phyloP scores from a whole-genome alignment of 2,329 filamentous ascomycete genomes.

The Pestalotiopsis sp. region DNA sequence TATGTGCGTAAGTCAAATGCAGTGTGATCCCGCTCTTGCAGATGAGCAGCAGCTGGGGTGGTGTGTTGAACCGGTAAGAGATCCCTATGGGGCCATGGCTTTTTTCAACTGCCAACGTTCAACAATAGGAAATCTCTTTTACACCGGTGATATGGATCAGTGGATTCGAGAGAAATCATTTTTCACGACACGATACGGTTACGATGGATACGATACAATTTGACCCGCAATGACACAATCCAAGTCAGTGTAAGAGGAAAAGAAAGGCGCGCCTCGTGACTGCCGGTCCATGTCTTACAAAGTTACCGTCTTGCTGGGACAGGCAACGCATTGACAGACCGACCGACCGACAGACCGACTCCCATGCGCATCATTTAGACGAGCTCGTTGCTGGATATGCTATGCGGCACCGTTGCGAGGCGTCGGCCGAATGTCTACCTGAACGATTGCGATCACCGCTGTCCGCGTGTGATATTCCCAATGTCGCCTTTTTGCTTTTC shows the following conservation, averaged over 20 bases:
- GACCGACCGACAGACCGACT: not conserved
- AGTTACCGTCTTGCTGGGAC: not conserved
- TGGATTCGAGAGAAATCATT: not conserved
- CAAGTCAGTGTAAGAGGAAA: not conserved
- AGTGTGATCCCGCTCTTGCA: conserved; percentile 10
- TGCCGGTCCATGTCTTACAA: not conserved
- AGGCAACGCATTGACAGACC: not conserved
- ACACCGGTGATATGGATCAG: not conserved
- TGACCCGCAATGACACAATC: not conserved
- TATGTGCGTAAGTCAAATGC: conserved; percentile 1
- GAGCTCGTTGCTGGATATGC: not conserved
- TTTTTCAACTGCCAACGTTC: not conserved
- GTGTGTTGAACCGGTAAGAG: not conserved
- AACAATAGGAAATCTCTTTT: not conserved
- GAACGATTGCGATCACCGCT: conserved; percentile 6
- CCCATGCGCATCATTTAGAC: conserved; percentile 1
- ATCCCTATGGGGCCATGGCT: not conserved
- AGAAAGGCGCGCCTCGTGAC: not conserved
- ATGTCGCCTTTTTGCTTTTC: not conserved
- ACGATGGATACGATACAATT: not conserved
- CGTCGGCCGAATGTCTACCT: not conserved
- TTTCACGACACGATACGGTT: not conserved
- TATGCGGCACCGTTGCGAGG: not conserved
- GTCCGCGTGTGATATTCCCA: not conserved
- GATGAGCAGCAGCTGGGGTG: not conserved